Base-by-base conservation (phyloP, 176 grass and related monocot genomes). In the Triticum monococcum region DNA sequence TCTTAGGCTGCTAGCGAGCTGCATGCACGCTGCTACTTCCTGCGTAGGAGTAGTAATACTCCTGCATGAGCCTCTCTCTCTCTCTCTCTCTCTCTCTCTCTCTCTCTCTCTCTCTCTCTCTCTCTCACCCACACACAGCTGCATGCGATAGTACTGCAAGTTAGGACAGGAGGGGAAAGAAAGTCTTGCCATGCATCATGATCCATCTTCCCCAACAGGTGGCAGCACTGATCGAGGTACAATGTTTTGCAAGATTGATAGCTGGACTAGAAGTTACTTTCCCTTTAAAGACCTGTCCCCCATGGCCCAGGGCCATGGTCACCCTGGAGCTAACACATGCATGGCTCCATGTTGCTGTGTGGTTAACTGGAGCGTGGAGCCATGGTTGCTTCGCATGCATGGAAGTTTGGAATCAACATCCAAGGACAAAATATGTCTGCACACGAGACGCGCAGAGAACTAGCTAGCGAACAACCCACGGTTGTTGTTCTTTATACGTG, bases 171-270 rank as follows among this genome's bases (percentile, higher is more conserved):
- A 61, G 71, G 54, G 54, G 13, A n/a, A 25, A 71, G 79, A 36
- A 86, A 90, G 89, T 90, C 89, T 83, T 74, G 74, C 0, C 66
- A 12, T 32, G 33, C 89, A 90, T 87, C 65, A 90, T 90, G 32
- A 75, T 75, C 82, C 18, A 73, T 60, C 65, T 71, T 77, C 68
- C 52, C 54, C 35, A 38, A 22, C 54, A 67, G 16, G 50, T 59
- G 82, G 72, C 36, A 50, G 20, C 57, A 67, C 79, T 60, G 61
- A 57, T 73, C 52, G 18, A 18, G 3, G 50, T 85, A 74, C 82
- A 80, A 69, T 77, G 76, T 85, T 74, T 82, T 75, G 86, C 78
- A 7, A 36, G 31, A 63, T 38, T 78, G 54, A 45, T 52, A 62
- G 41, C 50, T 54, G 16, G 50, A 25, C 67, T 64, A 66, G 82